Percentiles rank a stretch among this genome's conserved stretches.
Evolutionary conservation across 1,284 basidiomycete species (phyloP).

Genomic region (Coriolopsis trogii): DNA sequence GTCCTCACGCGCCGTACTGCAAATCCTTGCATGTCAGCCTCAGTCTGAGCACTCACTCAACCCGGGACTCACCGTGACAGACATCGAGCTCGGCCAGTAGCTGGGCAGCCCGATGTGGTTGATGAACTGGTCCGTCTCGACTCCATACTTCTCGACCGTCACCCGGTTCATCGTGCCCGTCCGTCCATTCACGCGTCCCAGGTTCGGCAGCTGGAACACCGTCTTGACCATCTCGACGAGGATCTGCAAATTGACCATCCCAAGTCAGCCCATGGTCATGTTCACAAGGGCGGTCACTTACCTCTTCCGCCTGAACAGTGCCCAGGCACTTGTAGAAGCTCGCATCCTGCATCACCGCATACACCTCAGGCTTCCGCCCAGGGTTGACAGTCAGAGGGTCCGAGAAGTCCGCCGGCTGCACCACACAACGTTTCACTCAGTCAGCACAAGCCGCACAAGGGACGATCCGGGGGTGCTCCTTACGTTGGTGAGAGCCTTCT

Average conservation of each 20-base stretch:
- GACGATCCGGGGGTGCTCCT: conserved; percentile 12
- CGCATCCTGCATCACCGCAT: conserved; percentile 43
- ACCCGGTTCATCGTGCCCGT: conserved; percentile 43
- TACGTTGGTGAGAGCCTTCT: conserved; percentile 54
- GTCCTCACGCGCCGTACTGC: conserved; percentile 9
- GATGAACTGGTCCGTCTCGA: conserved; percentile 32
- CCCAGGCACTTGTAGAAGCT: conserved; percentile 51
- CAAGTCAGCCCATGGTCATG: background rate
- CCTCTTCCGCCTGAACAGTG: conserved; percentile 40
- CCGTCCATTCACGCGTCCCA: conserved; percentile 46
- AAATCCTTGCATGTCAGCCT: background rate
- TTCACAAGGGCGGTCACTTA: background rate
- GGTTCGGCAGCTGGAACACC: conserved; percentile 48
- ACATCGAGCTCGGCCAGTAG: conserved; percentile 35
- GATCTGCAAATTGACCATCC: conserved; percentile 17
- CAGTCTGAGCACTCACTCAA: background rate
- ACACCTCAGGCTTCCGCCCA: conserved; percentile 38
- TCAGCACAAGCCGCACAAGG: background rate
- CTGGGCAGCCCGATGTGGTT: conserved; percentile 29
- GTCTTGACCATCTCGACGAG: conserved; percentile 47
- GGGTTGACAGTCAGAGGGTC: conserved; percentile 46
- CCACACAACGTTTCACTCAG: background rate
- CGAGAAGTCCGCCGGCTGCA: conserved; percentile 44
- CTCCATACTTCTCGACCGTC: conserved; percentile 24
- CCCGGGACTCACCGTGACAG: conserved; percentile 29